phyloP scores from a whole-genome alignment of 257 asterid genomes.

The Solanum microdontum region DNA sequence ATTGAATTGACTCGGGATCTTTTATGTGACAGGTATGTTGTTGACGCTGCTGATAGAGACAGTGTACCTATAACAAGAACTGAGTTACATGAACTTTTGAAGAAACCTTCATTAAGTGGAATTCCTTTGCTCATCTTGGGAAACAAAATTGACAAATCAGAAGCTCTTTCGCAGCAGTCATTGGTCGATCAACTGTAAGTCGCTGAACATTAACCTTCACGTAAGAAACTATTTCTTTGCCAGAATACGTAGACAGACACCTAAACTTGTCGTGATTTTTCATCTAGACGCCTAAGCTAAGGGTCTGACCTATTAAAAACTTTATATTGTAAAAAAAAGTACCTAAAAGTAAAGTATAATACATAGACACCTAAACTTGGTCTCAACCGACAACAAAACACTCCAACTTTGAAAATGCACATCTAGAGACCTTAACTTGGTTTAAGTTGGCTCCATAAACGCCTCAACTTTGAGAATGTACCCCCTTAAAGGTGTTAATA shows the following conservation, averaged over 20 bases:
- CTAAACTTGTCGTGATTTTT: neutral
- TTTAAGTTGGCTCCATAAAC: neutral
- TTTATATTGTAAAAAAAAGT: neutral
- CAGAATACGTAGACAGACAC: neutral
- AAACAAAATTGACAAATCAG: conserved; percentile 85
- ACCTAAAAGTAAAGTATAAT: neutral
- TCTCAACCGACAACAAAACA: neutral
- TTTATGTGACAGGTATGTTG: conserved; percentile 52
- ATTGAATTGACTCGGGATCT: neutral
- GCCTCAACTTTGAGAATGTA: neutral
- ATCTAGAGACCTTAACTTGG: neutral
- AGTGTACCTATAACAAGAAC: conserved; percentile 70
- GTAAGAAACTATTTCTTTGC: neutral
- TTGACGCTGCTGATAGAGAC: conserved; percentile 95
- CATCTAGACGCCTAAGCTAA: neutral
- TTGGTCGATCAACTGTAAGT: conserved; percentile 82
- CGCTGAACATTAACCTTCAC: neutral
- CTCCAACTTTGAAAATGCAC: neutral
- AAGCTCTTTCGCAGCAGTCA: conserved; percentile 67
- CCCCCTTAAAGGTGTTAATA: neutral
- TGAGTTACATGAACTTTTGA: conserved; percentile 64
- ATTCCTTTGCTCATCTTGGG: conserved; percentile 83
- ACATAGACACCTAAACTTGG: neutral
- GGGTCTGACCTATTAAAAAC: neutral
- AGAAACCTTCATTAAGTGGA: conserved; percentile 58